A percentile compares a stretch with the other conserved stretches of the same genome.
Evolutionary conservation across 306 rosid species (phyloP).

Genomic region (Arachis hypogaea): DNA sequence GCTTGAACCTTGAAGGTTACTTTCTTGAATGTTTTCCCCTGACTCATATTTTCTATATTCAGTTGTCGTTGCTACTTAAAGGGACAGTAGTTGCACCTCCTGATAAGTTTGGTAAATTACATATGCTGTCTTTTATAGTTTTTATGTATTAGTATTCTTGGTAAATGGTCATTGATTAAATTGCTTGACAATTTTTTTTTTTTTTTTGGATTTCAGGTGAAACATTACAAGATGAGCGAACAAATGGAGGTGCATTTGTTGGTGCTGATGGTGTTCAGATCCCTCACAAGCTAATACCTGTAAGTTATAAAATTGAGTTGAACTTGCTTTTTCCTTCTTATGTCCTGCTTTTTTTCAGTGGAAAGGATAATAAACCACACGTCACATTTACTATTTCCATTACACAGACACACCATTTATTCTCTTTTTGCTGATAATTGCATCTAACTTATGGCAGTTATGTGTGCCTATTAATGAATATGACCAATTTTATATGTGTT

Average conservation of each 20-base stretch:
- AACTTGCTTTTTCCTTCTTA: constrained; percentile 18
- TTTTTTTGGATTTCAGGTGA: constrained; percentile 61
- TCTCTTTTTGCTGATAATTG: constrained; percentile 29
- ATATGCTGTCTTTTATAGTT: constrained; percentile 37
- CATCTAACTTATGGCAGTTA: not conserved
- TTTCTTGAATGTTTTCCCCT: constrained; percentile 24
- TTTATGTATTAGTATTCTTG: constrained; percentile 30
- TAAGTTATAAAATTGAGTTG: constrained; percentile 43
- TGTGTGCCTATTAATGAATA: not conserved
- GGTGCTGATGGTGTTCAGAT: constrained; percentile 82
- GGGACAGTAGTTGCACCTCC: constrained; percentile 99
- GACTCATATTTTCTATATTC: constrained; percentile 46
- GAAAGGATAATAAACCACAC: not conserved
- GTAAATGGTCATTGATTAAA: constrained; percentile 22
- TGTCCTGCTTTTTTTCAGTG: constrained; percentile 2
- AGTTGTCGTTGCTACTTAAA: constrained; percentile 90
- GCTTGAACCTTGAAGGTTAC: constrained; percentile 30
- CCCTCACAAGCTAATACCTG: constrained; percentile 95
- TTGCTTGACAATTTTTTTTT: constrained; percentile 14
- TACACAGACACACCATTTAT: not conserved
- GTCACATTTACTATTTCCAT: constrained; percentile 1
- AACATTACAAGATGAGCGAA: constrained; percentile 87
- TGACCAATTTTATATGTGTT: constrained; percentile 16
- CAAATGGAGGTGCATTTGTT: constrained; percentile 90
- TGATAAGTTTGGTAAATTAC: constrained; percentile 83